These are phyloP conservation scores for Lactuca sativa DNA, from an alignment of 129 eudicot genomes.

Conservation along the genomic window DNA sequence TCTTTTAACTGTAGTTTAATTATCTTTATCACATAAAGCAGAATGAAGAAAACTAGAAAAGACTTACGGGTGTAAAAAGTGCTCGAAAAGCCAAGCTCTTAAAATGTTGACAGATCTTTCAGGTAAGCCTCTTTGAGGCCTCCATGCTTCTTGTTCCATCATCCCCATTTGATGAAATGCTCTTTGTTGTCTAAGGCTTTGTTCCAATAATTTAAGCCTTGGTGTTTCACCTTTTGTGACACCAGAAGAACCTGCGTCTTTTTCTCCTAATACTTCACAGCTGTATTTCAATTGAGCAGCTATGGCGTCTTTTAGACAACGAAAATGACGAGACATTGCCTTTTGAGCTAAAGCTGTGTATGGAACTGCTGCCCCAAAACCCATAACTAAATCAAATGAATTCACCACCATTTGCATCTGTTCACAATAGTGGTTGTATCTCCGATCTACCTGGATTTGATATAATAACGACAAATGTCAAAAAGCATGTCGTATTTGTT, in stretches of 20 bases:
- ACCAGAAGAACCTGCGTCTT: constrained; percentile 61
- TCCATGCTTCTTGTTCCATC: constrained; percentile 99
- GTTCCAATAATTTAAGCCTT: constrained; percentile 80
- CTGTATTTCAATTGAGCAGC: constrained; percentile 68
- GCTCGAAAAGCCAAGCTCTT: constrained; percentile 99
- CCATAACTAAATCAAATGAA: constrained; percentile 89
- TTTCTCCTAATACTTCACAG: constrained; percentile 86
- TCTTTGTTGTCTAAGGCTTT: constrained; percentile 87
- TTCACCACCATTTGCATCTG: constrained; percentile 99
- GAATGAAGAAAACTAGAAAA: neutral
- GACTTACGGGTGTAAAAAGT: constrained; percentile 97
- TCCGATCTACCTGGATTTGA: constrained; percentile 69
- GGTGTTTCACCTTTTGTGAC: constrained; percentile 97
- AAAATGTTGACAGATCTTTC: constrained; percentile 91
- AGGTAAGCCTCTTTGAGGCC: constrained; percentile 97
- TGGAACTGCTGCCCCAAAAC: constrained; percentile 85
- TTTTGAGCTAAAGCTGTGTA: constrained; percentile 92
- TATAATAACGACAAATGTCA: neutral
- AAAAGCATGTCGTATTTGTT: constrained; percentile 2
- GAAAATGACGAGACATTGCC: constrained; percentile 93
- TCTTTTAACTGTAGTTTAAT: neutral
- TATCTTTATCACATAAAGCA: constrained; percentile 1
- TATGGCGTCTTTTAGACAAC: constrained; percentile 81
- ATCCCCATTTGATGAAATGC: constrained; percentile 96
- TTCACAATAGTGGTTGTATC: constrained; percentile 93